Evolutionary conservation across 495 filamentous ascomycete genomes (phyloP).

Genomic region (Xylaria cubensis): DNA sequence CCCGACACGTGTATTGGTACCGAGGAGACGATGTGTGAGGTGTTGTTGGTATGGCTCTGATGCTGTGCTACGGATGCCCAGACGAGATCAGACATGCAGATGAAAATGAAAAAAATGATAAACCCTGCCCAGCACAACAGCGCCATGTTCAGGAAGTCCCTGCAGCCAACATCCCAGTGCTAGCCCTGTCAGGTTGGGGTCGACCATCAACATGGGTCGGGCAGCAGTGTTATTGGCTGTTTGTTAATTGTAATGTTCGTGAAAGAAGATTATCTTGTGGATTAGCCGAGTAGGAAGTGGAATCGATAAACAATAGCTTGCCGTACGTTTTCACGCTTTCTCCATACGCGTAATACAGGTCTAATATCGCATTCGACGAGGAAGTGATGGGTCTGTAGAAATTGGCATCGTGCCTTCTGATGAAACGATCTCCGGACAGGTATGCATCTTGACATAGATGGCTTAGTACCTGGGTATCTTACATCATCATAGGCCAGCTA

Average conservation of each 20-base stretch:
- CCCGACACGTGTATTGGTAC: neutral
- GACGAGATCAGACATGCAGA: no score
- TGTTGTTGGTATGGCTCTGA: neutral
- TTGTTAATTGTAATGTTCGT: neutral
- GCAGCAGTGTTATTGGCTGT: conserved; percentile 5
- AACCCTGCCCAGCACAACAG: conserved; percentile 2
- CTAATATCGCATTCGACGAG: neutral
- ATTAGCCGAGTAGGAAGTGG: neutral
- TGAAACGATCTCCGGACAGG: neutral
- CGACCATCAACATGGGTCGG: conserved; percentile 8
- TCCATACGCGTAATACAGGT: neutral
- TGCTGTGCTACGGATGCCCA: neutral
- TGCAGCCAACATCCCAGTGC: conserved; percentile 7
- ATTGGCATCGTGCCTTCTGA: neutral
- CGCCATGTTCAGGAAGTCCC: conserved; percentile 15
- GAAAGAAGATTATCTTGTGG: conserved; percentile 13
- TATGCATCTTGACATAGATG: conserved; percentile 14
- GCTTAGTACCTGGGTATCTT: neutral
- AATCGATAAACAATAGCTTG: neutral
- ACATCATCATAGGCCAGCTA: neutral
- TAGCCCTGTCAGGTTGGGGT: conserved; percentile 19
- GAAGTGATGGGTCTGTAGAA: conserved; percentile 2
- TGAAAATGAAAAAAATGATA: neutral
- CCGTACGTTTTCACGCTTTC: neutral
- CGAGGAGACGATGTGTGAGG: neutral